Conservation (phyloP, 441 rosid genomes). For the Populus hybrid region DNA sequence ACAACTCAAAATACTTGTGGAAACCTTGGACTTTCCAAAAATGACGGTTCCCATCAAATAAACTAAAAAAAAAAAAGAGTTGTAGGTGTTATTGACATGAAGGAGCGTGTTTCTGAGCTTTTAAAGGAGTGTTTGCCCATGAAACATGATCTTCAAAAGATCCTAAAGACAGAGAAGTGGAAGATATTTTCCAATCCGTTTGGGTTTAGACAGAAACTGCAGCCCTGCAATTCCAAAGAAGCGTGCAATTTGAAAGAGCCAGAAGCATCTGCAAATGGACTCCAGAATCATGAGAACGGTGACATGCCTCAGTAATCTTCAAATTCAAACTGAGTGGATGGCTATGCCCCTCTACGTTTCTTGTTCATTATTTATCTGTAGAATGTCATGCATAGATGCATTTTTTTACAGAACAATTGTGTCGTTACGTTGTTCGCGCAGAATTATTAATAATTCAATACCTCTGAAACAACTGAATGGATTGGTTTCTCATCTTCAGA, state of each 20-base stretch:
- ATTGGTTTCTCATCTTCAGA: not conserved
- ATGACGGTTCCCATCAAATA: slow-evolving; percentile 16
- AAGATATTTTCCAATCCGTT: slow-evolving; percentile 51
- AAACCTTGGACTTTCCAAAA: slow-evolving; percentile 38
- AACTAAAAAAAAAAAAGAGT: slow-evolving; percentile 18
- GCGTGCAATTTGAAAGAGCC: slow-evolving; percentile 21
- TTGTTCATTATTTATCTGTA: not conserved
- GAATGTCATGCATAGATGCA: not conserved
- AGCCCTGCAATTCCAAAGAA: slow-evolving; percentile 47
- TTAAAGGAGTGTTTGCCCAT: slow-evolving; percentile 71
- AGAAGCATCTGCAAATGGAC: slow-evolving; percentile 12
- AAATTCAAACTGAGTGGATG: slow-evolving; percentile 9
- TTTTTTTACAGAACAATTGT: slow-evolving; percentile 5
- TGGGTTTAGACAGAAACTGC: slow-evolving; percentile 51
- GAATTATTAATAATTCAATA: slow-evolving; percentile 2
- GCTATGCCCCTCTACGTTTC: not conserved
- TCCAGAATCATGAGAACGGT: slow-evolving; percentile 20
- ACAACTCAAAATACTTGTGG: slow-evolving; percentile 34
- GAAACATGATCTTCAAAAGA: slow-evolving; percentile 76
- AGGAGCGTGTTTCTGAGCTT: slow-evolving; percentile 62
- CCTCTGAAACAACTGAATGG: not conserved
- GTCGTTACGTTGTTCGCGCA: not conserved
- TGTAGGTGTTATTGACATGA: slow-evolving; percentile 44
- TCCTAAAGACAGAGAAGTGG: slow-evolving; percentile 64
- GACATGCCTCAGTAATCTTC: slow-evolving; percentile 20